Evolutionary conservation across 805 yeast genomes (phyloP).

Genomic region (Lipomyces lipofer): DNA sequence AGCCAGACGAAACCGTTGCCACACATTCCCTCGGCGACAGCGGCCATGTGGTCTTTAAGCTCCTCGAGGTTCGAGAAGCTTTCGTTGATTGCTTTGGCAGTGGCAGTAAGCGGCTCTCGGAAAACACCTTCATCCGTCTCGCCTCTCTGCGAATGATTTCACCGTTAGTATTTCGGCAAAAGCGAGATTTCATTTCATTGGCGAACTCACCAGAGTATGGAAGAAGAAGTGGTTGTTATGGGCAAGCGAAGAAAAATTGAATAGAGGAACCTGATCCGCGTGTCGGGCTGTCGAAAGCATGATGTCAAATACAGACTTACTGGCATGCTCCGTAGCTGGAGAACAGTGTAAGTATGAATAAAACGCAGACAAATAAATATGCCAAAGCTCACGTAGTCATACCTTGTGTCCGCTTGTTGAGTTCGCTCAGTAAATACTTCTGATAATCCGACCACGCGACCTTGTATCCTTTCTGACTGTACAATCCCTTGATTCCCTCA

Average conservation of each 20-base stretch:
- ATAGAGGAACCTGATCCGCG: constrained; percentile 65
- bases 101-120: constrained; percentile 19
- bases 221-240: constrained; percentile 91
- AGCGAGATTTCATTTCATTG: background rate
- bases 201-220: constrained; percentile 19
- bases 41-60: constrained; percentile 67
- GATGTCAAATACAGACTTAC: constrained; percentile 29
- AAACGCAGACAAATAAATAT: too few relatives aligned
- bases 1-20: constrained; percentile 95
- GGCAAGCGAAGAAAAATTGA: constrained; percentile 86
- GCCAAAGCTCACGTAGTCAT: constrained; percentile 33
- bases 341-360: too few relatives aligned
- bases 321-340: too few relatives aligned
- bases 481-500: constrained; percentile 65
- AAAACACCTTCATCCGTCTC: too few relatives aligned
- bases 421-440: constrained; percentile 46
- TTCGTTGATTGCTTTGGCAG: constrained; percentile 48
- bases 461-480: constrained; percentile 63
- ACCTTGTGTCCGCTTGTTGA: constrained; percentile 32
- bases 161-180: background rate
- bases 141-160: too few relatives aligned
- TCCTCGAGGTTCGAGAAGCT: constrained; percentile 78
- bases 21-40: constrained; percentile 67
- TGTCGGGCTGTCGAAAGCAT: constrained; percentile 60
- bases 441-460: constrained; percentile 84